Percentiles rank a stretch among this genome's conserved stretches.
phyloP scores from a whole-genome alignment of 345 rosid species.

The Eucalyptus grandis region DNA sequence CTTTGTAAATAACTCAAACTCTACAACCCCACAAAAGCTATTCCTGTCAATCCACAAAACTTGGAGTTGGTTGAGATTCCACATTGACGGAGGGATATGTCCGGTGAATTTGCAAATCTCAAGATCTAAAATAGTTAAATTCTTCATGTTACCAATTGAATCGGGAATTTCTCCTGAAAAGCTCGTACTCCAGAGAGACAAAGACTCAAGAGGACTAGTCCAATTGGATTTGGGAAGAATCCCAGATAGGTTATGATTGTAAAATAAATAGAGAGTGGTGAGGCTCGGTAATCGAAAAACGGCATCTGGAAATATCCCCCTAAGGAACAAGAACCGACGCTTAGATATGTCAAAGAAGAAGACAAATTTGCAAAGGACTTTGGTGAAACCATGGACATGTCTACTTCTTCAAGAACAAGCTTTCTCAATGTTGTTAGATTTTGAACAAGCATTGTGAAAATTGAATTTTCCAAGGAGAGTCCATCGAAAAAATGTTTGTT shows the following conservation, averaged over 20 bases:
- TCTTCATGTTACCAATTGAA: neutral
- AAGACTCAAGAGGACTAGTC: neutral
- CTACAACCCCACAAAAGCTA: rapidly evolving
- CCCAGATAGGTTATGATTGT: rapidly evolving
- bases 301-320: neutral
- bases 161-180: neutral
- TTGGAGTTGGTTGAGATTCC: neutral
- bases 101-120: rapidly evolving
- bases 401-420: too few relatives aligned
- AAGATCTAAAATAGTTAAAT: rapidly evolving
- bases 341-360: too few relatives aligned
- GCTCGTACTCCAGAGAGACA: rapidly evolving
- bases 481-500: rapidly evolving
- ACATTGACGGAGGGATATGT: rapidly evolving
- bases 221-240: neutral
- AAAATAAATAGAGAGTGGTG: rapidly evolving
- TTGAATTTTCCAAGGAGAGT: too few relatives aligned
- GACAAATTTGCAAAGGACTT: too few relatives aligned
- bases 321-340: neutral
- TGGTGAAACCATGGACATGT: too few relatives aligned
- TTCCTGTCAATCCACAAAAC: rapidly evolving
- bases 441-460: too few relatives aligned
- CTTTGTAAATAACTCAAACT: rapidly evolving
- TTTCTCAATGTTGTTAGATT: too few relatives aligned
- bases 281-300: rapidly evolving